Base-by-base conservation (phyloP, 106 monocot genomes). In the Acorus gramineus region DNA sequence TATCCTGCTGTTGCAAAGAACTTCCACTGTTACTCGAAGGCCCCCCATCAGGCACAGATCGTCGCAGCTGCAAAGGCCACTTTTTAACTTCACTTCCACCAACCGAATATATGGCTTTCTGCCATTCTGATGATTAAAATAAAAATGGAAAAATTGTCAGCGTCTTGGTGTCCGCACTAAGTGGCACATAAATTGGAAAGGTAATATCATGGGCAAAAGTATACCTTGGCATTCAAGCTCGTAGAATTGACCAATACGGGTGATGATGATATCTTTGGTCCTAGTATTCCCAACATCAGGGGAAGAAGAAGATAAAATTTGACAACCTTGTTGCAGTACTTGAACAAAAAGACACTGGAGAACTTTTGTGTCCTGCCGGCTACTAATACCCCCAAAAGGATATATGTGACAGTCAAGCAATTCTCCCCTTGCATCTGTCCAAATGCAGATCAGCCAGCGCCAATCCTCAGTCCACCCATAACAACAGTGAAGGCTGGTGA, bases 391-490 rank as follows among this genome's bases (percentile, higher is more conserved):
- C 59, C 94, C 95, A 64, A 96, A 96, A 8, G 95, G 95, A 71
- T 85, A 85, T 53, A 96, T 79, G 52, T 81, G 78, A 59, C 76
- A 83, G 65, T 96, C 95, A 76, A 96, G 78, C 65, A 96, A 71
- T 56, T 96, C 95, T 43, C 90, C 95, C 67, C 84, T 79, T 4
- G 95, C 76, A 67, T 96, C 95, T 45, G 95, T 96, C 95, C 95
- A 96, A n/a, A 96, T 79, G 65, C 90, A 87, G 45, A 85, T 73
- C 45, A 96, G 64, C 95, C 95, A 96, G 53, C 85, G 84, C 95
- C 95, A 96, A 54, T 96, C 95, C 74, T 96, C 95, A 7, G 95
- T 96, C 95, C 95, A 96, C 13, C 95, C 95, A 79, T 96, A 96
- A 71, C 84, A 91, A 60, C 95, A 96, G 62, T 96, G 95, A 80